A percentile compares a stretch with the other conserved stretches of the same genome.
Evolutionary conservation across 352 stramenopile genomes (phyloP).

Genomic region (Poterioochromonas sp.): DNA sequence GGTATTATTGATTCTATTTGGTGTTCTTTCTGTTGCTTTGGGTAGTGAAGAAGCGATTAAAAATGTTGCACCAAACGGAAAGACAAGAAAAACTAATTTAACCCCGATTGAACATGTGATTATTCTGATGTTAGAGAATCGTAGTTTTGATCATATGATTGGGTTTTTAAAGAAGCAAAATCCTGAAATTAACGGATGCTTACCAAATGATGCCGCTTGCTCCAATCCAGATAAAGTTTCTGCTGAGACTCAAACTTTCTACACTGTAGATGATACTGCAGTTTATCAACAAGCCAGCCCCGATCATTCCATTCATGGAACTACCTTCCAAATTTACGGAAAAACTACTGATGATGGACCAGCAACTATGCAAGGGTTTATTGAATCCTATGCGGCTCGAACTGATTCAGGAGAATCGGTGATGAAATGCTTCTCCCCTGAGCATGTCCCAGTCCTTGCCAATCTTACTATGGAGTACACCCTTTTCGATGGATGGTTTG

Average conservation of each 20-base stretch:
- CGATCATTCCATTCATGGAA: not conserved
- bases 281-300: not conserved
- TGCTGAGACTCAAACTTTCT: not conserved
- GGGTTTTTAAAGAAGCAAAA: constrained; percentile 34
- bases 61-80: no score
- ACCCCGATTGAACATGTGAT: constrained; percentile 40
- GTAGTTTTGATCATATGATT: constrained; percentile 38
- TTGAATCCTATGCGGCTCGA: not conserved
- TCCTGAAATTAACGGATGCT: constrained; percentile 30
- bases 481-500: constrained; percentile 39
- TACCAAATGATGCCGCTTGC: not conserved
- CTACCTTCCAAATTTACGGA: not conserved
- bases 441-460: constrained; percentile 35
- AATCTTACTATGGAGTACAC: constrained; percentile 38
- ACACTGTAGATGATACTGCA: not conserved
- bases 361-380: not conserved
- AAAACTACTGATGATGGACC: not conserved
- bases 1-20: no score
- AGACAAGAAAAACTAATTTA: not conserved
- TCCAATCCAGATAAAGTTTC: not conserved
- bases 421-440: constrained; percentile 39
- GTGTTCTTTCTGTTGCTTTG: no score
- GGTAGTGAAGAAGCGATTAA: no score
- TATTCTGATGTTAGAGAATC: constrained; percentile 44
- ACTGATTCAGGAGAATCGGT: not conserved